Conservation (phyloP, 176 grass and related monocot species). For the Avena sativa region DNA sequence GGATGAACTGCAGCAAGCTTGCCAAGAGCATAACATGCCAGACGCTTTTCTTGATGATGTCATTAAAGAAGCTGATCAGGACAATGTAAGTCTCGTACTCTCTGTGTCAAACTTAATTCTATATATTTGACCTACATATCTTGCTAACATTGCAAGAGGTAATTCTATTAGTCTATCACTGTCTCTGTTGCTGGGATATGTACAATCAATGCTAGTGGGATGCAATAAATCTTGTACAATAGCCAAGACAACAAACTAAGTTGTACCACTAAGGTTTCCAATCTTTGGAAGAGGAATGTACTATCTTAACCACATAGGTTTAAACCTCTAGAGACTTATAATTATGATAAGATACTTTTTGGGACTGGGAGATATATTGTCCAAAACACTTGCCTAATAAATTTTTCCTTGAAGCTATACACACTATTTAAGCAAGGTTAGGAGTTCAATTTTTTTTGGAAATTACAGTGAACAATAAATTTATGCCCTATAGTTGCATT, state of each 20-base stretch:
- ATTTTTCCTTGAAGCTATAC: not conserved
- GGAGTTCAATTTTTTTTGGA: not conserved
- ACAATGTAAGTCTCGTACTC: slow-evolving; percentile 81
- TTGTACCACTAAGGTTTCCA: not conserved
- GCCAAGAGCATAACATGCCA: slow-evolving; percentile 94
- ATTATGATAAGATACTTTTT: not conserved
- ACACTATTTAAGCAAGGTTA: not conserved
- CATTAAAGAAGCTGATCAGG: slow-evolving; percentile 95
- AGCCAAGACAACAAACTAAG: not conserved
- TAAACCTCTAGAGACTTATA: not conserved
- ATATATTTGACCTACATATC: not conserved
- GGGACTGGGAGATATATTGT: not conserved
- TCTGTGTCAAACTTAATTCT: slow-evolving; percentile 5
- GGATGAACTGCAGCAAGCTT: slow-evolving; percentile 96
- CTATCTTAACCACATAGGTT: not conserved
- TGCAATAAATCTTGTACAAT: slow-evolving; percentile 23
- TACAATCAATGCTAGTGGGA: slow-evolving; percentile 15
- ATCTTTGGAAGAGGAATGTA: not conserved
- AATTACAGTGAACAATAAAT: not conserved
- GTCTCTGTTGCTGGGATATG: slow-evolving; percentile 3
- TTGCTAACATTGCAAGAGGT: too few species aligned
- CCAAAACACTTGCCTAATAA: not conserved
- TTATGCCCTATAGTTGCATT: not conserved
- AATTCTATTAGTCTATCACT: not conserved
- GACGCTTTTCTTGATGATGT: slow-evolving; percentile 97